These are phyloP conservation scores for Meyerozyma guilliermondii DNA, from an alignment of 1,139 yeast species.

Conservation along the genomic window DNA sequence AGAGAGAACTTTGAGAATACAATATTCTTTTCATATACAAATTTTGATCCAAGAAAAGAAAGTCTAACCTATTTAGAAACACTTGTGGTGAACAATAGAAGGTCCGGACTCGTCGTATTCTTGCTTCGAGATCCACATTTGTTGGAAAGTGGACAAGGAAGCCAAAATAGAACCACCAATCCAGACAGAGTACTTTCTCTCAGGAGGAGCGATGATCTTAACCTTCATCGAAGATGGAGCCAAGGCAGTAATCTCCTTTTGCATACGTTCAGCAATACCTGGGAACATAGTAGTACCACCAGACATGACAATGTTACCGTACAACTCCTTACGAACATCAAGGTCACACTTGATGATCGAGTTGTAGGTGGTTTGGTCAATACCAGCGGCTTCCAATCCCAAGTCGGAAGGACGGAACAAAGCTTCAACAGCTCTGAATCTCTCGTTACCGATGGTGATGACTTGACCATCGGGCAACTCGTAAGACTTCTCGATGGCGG, in stretches of 20 bases:
- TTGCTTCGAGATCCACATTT: slow-evolving; percentile 99
- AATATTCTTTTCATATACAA: slow-evolving; percentile 2
- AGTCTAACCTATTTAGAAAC: slow-evolving; percentile 62
- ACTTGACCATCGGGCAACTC: slow-evolving; percentile 99
- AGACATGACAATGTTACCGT: slow-evolving; percentile 98
- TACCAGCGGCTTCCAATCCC: slow-evolving; percentile 98
- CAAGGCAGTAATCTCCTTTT: slow-evolving; percentile 98
- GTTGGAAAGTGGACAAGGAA: slow-evolving; percentile 98
- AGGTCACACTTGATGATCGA: slow-evolving; percentile 99
- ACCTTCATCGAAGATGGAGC: slow-evolving; percentile 99
- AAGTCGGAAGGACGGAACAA: slow-evolving; percentile 97
- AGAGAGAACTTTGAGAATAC: neutral
- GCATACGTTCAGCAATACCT: slow-evolving; percentile 99
- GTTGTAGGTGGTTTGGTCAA: slow-evolving; percentile 99
- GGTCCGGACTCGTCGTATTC: slow-evolving; percentile 99
- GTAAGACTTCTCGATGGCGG: slow-evolving; percentile 97
- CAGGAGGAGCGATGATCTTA: slow-evolving; percentile 99
- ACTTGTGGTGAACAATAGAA: slow-evolving; percentile 99
- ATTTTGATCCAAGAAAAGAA: slow-evolving; percentile 1
- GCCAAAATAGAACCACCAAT: slow-evolving; percentile 99
- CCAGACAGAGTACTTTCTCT: slow-evolving; percentile 99
- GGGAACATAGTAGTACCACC: slow-evolving; percentile 99
- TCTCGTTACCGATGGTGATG: slow-evolving; percentile 98
- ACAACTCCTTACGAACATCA: slow-evolving; percentile 98
- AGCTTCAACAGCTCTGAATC: slow-evolving; percentile 99